A percentile compares a stretch with the other conserved stretches of the same genome.
Evolutionary conservation across 331 rosid species (phyloP).

Genomic region (Quercus phellos): DNA sequence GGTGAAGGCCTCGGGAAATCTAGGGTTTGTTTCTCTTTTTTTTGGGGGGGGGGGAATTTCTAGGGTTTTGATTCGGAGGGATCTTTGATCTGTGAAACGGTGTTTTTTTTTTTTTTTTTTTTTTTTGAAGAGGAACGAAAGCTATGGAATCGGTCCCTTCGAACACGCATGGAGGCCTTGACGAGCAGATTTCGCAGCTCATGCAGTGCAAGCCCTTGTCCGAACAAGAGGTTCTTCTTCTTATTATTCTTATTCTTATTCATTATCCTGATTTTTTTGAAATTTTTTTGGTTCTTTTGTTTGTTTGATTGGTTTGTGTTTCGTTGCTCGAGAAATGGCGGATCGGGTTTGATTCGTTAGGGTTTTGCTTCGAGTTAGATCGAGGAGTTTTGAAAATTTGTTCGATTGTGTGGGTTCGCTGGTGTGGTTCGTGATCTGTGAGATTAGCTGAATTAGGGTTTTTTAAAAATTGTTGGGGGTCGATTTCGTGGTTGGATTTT

Average conservation of each 20-base stretch:
- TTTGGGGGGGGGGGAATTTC: conserved; percentile 4
- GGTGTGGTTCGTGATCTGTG: conserved; percentile 17
- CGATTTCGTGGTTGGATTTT: conserved; percentile 24
- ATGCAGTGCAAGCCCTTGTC: conserved; percentile 98
- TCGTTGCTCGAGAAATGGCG: conserved; percentile 2
- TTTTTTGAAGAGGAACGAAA: conserved; percentile 8
- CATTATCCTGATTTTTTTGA: neutral
- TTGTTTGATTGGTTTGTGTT: neutral
- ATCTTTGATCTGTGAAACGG: conserved; percentile 32
- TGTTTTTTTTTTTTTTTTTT: conserved; percentile 6
- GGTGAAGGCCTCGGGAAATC: conserved; percentile 8
- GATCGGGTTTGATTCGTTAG: conserved; percentile 29
- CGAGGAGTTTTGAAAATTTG: neutral
- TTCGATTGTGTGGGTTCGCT: neutral
- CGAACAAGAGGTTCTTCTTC: conserved; percentile 68
- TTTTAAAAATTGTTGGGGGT: neutral
- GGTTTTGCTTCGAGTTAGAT: neutral
- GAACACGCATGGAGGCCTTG: conserved; percentile 84
- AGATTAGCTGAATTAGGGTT: conserved; percentile 18
- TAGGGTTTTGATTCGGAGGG: conserved; percentile 19
- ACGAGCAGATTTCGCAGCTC: conserved; percentile 93
- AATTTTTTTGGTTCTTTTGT: neutral
- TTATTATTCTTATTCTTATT: neutral
- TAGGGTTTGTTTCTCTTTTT: neutral
- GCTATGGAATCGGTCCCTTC: conserved; percentile 72